phyloP scores from a whole-genome alignment of 495 filamentous ascomycete species.

The Viridothelium virens region DNA sequence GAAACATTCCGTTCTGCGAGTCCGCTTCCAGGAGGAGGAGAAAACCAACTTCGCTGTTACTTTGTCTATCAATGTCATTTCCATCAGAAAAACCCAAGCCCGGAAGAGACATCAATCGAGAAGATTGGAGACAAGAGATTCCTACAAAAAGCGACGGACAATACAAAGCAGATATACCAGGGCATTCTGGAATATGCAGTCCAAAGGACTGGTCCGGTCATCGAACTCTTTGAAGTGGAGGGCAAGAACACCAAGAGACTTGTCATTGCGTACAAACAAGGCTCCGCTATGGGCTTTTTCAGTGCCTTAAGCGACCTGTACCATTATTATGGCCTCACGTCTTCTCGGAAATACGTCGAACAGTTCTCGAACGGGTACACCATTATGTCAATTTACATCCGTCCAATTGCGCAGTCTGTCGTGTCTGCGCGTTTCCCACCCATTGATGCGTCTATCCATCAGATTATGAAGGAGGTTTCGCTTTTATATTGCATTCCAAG shows the following conservation, averaged over 20 bases:
- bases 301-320: conserved; percentile 93
- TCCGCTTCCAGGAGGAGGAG: conserved; percentile 59
- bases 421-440: conserved; percentile 55
- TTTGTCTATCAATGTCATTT: conserved; percentile 97
- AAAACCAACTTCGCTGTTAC: conserved; percentile 87
- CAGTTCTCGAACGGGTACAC: conserved; percentile 98
- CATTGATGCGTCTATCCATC: conserved; percentile 91
- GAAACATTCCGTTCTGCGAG: conserved; percentile 88
- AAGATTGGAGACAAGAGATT: conserved; percentile 90
- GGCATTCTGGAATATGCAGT: conserved; percentile 83
- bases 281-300: conserved; percentile 89
- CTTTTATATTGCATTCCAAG: conserved; percentile 96
- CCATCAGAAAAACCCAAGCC: conserved; percentile 59
- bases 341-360: conserved; percentile 93
- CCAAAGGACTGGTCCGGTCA: conserved; percentile 78
- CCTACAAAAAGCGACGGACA: conserved; percentile 87
- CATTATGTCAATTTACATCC: conserved; percentile 88
- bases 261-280: conserved; percentile 86
- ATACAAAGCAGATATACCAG: conserved; percentile 92
- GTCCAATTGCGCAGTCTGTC: conserved; percentile 51
- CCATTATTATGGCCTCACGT: conserved; percentile 96
- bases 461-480: conserved; percentile 97
- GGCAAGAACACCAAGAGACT: conserved; percentile 81
- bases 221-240: conserved; percentile 95
- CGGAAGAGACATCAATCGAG: conserved; percentile 79